Conservation (phyloP, 768 basidiomycete species). For the Panellus pusillus region DNA sequence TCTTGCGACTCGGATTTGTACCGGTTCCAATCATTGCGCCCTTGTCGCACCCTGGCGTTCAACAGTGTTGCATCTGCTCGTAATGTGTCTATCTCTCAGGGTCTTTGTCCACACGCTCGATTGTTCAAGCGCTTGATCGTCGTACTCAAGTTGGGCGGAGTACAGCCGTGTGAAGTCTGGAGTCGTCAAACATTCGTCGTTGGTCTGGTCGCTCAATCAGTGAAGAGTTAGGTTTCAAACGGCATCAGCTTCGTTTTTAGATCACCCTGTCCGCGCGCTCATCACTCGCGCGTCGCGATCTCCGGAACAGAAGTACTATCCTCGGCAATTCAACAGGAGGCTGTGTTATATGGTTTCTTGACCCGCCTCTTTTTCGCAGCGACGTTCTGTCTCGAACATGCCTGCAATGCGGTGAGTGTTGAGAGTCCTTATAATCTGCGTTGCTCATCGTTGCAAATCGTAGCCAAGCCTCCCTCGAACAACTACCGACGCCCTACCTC, state of each 20-base stretch:
- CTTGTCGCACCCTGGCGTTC: conserved; percentile 3
- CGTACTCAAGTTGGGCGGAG: not conserved
- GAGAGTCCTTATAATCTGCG: conserved; percentile 14
- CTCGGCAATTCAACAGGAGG: conserved; percentile 5
- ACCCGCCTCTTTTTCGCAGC: not conserved
- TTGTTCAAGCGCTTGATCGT: not conserved
- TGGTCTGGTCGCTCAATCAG: not conserved
- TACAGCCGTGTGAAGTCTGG: conserved; percentile 5
- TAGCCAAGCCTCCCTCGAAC: conserved; percentile 11
- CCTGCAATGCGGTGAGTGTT: conserved; percentile 15
- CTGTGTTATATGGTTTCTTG: conserved; percentile 10
- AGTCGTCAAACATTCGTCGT: too few species aligned
- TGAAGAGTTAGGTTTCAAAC: not conserved
- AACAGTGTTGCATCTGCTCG: not conserved
- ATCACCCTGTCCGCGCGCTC: not conserved
- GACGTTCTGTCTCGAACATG: conserved; percentile 12
- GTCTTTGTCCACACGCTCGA: conserved; percentile 2
- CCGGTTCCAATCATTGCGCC: not conserved
- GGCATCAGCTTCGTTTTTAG: not conserved
- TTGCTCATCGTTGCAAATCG: conserved; percentile 10
- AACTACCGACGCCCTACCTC: not conserved
- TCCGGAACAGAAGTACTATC: conserved; percentile 5
- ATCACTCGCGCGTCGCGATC: conserved; percentile 3
- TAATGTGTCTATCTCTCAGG: conserved; percentile 2
- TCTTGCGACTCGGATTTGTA: not conserved